Evolutionary conservation across 176 grass and related monocot species (phyloP), one percentile per base, ranked within the genome.

Genomic region (Tillandsia fasciculata): DNA sequence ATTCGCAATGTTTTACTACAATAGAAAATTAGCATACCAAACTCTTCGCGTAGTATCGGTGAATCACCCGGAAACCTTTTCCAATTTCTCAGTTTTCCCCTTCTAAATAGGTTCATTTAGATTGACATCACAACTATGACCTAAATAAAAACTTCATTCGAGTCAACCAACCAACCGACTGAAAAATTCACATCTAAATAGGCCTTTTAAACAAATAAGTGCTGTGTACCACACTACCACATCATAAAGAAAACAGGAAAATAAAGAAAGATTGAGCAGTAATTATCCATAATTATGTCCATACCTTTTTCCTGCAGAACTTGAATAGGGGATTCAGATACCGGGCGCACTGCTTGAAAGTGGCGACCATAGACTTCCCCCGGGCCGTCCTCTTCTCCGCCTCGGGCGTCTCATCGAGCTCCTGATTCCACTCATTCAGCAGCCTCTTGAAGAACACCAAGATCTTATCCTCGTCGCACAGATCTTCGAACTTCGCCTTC

Each of bases 271-370:
- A 9, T 8, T 17, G 20, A 59, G 15, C 8, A 59, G n/a, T 17
- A 59, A 59, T 17, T 0, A 17, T 59, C 20, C 56, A 20, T 18
- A 59, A 59, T 5, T 42, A 42, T 42, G 33, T 42, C 33, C 27
- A 76, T 33, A 96, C 93, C 86, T 96, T 92, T 68, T 92, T 96
- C 64, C 89, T 84, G 83, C 93, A 96, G 73, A 96, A 89, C 58
- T 92, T 87, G 23, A 96, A 96, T 52, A 96, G 53, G 22, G 86
- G 93, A 66, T 84, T 89, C 71, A 96, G 79, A 70, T 96, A 92
- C 2, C 89, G 78, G 1, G 89, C 89, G 2, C 93, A 96, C 58
- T 96, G 93, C 79, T 92, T 92, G 75, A 96, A 89, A 0, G 89
- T 96, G 57, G 93, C 93, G 68, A 96, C 81, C 73, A 89, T 84